phyloP scores from a whole-genome alignment of 176 grass and related monocot genomes.

The bread wheat (Triticum aestivum) region DNA sequence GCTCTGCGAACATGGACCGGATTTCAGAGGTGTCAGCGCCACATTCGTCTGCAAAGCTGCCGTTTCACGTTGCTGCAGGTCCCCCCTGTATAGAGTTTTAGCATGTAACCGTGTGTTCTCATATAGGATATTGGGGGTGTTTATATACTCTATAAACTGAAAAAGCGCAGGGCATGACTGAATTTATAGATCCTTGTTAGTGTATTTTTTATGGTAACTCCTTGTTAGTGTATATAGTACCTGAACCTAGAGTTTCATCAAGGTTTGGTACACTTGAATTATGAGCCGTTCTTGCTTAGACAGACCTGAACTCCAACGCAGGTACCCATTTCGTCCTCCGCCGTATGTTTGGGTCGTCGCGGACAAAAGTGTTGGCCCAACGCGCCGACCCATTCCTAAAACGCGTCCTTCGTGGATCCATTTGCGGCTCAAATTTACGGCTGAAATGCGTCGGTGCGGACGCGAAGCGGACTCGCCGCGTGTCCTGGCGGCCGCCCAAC shows the following conservation, averaged over 20 bases:
- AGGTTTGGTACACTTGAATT: neutral
- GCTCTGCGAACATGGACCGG: neutral
- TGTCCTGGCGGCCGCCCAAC: too few relatives aligned
- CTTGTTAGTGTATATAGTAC: neutral
- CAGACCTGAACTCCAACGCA: neutral
- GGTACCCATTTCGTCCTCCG: too few relatives aligned
- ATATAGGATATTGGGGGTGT: neutral
- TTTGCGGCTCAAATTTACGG: too few relatives aligned
- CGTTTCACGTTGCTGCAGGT: slow-evolving; percentile 9
- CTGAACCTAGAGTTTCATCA: neutral
- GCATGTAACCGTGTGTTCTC: slow-evolving; percentile 4
- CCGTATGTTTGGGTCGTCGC: too few relatives aligned
- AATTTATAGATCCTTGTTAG: neutral
- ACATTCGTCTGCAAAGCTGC: slow-evolving; percentile 15
- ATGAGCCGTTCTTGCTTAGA: neutral
- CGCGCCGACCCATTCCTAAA: too few relatives aligned
- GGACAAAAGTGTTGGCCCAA: too few relatives aligned
- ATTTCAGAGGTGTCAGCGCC: neutral
- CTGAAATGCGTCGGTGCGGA: too few relatives aligned
- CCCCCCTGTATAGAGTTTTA: neutral
- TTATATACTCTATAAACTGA: neutral
- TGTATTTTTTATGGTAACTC: neutral
- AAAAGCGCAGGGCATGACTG: neutral
- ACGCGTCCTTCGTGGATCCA: too few relatives aligned
- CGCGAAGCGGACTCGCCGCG: too few relatives aligned